phyloP scores from a whole-genome alignment of 768 basidiomycete genomes.

The Phylloporus rhodoxanthus region DNA sequence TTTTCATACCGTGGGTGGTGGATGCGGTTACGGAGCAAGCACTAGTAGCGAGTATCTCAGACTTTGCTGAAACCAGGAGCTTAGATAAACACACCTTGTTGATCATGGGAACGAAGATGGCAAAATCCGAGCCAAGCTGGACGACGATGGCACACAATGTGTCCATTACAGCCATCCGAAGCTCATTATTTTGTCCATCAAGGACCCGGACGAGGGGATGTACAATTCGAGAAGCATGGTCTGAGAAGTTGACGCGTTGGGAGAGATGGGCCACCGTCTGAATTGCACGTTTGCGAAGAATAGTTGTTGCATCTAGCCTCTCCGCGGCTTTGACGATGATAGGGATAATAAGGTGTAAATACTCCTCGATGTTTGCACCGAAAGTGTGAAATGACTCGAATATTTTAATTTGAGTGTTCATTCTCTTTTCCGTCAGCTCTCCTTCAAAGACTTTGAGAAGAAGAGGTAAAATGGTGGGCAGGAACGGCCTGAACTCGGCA shows the following conservation, averaged over 20 bases:
- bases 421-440: conserved; percentile 75
- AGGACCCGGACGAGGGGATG: conserved; percentile 91
- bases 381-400: conserved; percentile 95
- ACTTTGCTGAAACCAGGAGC: background rate
- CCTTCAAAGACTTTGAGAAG: conserved; percentile 88
- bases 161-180: conserved; percentile 85
- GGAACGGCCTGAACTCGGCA: conserved; percentile 94
- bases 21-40: conserved; percentile 69
- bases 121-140: conserved; percentile 94
- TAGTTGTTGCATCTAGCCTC: conserved; percentile 62
- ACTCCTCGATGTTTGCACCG: conserved; percentile 95
- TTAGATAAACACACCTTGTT: conserved; percentile 60
- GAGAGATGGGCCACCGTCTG: conserved; percentile 89
- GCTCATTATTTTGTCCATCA: conserved; percentile 65
- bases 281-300: conserved; percentile 82
- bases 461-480: conserved; percentile 84
- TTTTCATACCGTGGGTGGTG: conserved; percentile 80
- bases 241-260: conserved; percentile 91
- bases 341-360: conserved; percentile 93
- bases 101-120: conserved; percentile 95
- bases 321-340: conserved; percentile 91
- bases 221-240: conserved; percentile 94
- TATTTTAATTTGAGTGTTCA: conserved; percentile 78
- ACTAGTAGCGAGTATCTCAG: conserved; percentile 42
- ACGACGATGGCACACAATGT: conserved; percentile 87